Percentiles rank a stretch among this genome's conserved stretches.
These are phyloP conservation scores for Biscogniauxia mediterranea DNA, from an alignment of 2,329 filamentous ascomycete genomes.

Conservation along the genomic window DNA sequence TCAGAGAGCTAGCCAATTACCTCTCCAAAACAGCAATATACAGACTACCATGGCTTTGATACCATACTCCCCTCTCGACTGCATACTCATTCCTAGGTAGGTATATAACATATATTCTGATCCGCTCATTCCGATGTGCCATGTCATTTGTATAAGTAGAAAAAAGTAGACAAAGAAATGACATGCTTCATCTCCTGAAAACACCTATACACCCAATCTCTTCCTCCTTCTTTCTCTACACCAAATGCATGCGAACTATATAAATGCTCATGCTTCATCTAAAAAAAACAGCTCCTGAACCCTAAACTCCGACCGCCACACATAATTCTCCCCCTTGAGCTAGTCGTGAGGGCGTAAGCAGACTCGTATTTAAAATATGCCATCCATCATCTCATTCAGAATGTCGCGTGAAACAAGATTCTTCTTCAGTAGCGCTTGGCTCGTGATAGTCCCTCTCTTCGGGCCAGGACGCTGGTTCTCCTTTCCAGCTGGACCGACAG, in stretches of 20 bases:
- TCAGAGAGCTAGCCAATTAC: too few relatives aligned
- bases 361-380: conserved; percentile 18
- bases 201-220: not conserved
- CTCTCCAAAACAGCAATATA: not conserved
- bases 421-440: conserved; percentile 61
- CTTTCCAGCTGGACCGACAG: conserved; percentile 30
- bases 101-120: not conserved
- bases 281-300: not conserved
- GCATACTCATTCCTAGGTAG: not conserved
- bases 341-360: not conserved
- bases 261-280: not conserved
- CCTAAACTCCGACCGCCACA: not conserved
- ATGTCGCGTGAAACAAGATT: conserved; percentile 73
- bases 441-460: conserved; percentile 56
- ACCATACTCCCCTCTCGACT: not conserved
- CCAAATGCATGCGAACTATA: not conserved
- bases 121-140: not conserved
- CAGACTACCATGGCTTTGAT: not conserved
- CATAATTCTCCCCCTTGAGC: not conserved
- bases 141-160: not conserved
- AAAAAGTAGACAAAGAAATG: not conserved
- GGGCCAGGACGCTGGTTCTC: conserved; percentile 49
- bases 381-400: conserved; percentile 64
- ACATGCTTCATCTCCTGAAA: not conserved
- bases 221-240: not conserved